Percentiles rank a stretch among this genome's conserved stretches.
phyloP scores from a whole-genome alignment of 208 protist species.

The Leishmania tarentolae region DNA sequence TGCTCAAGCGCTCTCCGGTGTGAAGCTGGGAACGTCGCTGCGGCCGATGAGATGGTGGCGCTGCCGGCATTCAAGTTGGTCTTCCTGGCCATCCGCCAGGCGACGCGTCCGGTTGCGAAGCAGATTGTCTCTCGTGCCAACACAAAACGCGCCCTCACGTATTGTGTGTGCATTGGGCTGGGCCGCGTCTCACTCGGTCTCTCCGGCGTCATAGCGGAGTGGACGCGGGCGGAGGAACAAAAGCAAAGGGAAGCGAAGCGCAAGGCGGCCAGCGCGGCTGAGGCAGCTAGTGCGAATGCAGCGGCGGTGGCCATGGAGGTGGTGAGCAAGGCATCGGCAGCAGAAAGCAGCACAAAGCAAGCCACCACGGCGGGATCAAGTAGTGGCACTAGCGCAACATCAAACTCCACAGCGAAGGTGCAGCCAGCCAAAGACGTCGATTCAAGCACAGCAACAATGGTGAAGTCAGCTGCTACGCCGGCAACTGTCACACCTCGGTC shows the following conservation, averaged over 20 bases:
- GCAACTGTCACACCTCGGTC: slow-evolving; percentile 67
- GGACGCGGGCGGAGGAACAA: slow-evolving; percentile 50
- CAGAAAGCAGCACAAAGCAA: neutral
- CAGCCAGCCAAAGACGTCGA: neutral
- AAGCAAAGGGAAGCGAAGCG: slow-evolving; percentile 35
- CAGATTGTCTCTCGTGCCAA: slow-evolving; percentile 66
- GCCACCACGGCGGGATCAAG: neutral
- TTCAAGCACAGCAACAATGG: neutral
- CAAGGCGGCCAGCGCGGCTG: slow-evolving; percentile 23
- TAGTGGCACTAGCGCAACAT: slow-evolving; percentile 7
- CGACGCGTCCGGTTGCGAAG: slow-evolving; percentile 70
- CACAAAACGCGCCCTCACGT: slow-evolving; percentile 53
- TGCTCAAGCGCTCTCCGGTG: neutral
- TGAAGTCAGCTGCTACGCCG: slow-evolving; percentile 1
- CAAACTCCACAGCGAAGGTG: neutral
- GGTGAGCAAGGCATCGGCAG: slow-evolving; percentile 7
- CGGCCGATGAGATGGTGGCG: slow-evolving; percentile 61
- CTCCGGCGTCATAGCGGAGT: slow-evolving; percentile 68
- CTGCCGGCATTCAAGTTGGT: slow-evolving; percentile 75
- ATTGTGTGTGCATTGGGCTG: slow-evolving; percentile 71
- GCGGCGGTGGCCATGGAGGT: slow-evolving; percentile 20
- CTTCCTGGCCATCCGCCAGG: slow-evolving; percentile 76
- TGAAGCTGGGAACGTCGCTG: neutral
- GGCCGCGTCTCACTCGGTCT: slow-evolving; percentile 80
- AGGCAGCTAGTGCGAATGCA: slow-evolving; percentile 16